Evolutionary conservation across 108 stramenopile genomes (phyloP).

Genomic region (Halocafeteria seosinensis): DNA sequence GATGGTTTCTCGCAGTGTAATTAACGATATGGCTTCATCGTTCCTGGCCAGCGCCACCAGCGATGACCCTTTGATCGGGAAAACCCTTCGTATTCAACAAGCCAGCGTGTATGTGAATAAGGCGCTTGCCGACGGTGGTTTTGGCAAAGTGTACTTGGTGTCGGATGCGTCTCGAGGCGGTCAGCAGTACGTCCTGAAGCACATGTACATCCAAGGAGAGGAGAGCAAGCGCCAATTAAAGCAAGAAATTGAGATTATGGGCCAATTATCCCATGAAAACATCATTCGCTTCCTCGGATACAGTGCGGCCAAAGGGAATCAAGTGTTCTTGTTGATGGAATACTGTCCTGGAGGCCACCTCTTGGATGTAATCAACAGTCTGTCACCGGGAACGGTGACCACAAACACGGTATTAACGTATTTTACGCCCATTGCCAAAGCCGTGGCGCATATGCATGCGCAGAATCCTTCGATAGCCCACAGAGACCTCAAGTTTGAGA

Average conservation of each 20-base stretch:
- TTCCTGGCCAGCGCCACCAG: too few relatives aligned
- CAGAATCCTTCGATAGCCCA: slow-evolving; percentile 18
- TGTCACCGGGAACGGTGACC: background rate
- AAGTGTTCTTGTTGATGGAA: background rate
- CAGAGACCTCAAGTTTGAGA: slow-evolving; percentile 33
- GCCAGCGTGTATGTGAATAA: background rate
- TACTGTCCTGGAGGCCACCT: background rate
- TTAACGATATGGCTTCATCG: too few relatives aligned
- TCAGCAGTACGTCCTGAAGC: background rate
- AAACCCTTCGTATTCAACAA: too few relatives aligned
- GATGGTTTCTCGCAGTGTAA: too few relatives aligned
- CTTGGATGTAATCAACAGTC: background rate
- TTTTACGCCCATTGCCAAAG: background rate
- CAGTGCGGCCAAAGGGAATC: background rate
- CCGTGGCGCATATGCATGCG: slow-evolving; percentile 3
- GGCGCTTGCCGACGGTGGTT: background rate
- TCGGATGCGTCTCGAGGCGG: background rate
- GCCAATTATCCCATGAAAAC: background rate
- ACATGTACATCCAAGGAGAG: background rate
- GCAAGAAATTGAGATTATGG: background rate
- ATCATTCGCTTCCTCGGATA: background rate
- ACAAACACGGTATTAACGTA: background rate
- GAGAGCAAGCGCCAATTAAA: background rate
- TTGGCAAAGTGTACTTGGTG: background rate
- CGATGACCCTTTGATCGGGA: too few relatives aligned